A percentile compares a stretch with the other conserved stretches of the same genome.
phyloP scores from a whole-genome alignment of 768 basidiomycete species.

The Austroboletus eburneus region DNA sequence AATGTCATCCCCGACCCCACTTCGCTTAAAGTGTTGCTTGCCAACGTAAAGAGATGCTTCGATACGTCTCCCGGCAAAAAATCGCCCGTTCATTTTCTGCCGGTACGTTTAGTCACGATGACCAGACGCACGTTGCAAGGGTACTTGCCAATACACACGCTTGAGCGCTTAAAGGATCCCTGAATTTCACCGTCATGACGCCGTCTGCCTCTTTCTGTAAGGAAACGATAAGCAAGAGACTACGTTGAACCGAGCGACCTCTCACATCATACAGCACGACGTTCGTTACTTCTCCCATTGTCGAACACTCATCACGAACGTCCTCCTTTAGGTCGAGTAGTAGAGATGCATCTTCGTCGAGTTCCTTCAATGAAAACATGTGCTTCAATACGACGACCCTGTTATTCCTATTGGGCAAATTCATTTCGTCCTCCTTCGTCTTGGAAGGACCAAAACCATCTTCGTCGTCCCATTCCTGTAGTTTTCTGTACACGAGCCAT shows the following conservation, averaged over 20 bases:
- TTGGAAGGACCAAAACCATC: constrained; percentile 81
- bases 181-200: constrained; percentile 95
- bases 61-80: constrained; percentile 79
- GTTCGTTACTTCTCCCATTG: constrained; percentile 91
- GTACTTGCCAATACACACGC: constrained; percentile 79
- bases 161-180: constrained; percentile 86
- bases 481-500: constrained; percentile 60
- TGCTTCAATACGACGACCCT: constrained; percentile 91
- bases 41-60: constrained; percentile 81
- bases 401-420: constrained; percentile 48
- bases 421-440: constrained; percentile 48
- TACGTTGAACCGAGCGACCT: constrained; percentile 13
- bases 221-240: constrained; percentile 4
- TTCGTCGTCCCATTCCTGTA: constrained; percentile 92
- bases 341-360: constrained; percentile 80
- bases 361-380: constrained; percentile 87
- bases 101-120: background rate
- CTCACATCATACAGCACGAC: constrained; percentile 92
- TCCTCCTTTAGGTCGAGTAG: constrained; percentile 94
- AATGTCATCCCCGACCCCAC: constrained; percentile 59
- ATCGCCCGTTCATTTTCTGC: constrained; percentile 93
- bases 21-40: constrained; percentile 75
- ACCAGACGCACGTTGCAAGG: background rate
- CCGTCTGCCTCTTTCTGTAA: constrained; percentile 86
- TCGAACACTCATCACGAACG: constrained; percentile 88